Evolutionary conservation across 2,329 filamentous ascomycete genomes (phyloP).

Genomic region (Talaromyces sp.): DNA sequence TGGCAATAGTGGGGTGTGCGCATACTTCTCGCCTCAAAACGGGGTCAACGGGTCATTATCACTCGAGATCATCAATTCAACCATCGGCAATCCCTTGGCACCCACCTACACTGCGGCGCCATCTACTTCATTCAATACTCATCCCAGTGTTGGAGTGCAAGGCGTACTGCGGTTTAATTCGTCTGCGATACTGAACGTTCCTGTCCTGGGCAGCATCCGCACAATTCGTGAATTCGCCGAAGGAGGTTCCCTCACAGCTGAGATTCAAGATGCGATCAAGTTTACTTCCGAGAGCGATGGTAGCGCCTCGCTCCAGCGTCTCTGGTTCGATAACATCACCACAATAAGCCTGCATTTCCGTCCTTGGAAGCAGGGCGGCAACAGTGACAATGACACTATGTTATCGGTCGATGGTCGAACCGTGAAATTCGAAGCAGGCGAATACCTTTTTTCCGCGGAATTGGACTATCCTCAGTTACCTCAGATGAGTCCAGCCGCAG

Average conservation of each 20-base stretch:
- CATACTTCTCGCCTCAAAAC: slow-evolving; percentile 60
- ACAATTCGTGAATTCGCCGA: slow-evolving; percentile 66
- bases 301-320: slow-evolving; percentile 53
- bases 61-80: slow-evolving; percentile 57
- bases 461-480: slow-evolving; percentile 65
- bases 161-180: slow-evolving; percentile 60
- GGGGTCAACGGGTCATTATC: slow-evolving; percentile 57
- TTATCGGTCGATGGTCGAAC: slow-evolving; percentile 36
- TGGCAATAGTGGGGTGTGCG: slow-evolving; percentile 63
- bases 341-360: slow-evolving; percentile 57
- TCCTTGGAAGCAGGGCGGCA: slow-evolving; percentile 29
- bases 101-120: slow-evolving; percentile 52
- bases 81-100: slow-evolving; percentile 44
- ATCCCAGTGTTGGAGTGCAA: slow-evolving; percentile 56
- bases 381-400: too few species aligned
- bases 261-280: slow-evolving; percentile 59
- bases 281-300: slow-evolving; percentile 47
- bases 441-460: slow-evolving; percentile 61
- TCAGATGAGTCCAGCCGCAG: slow-evolving; percentile 54
- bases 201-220: slow-evolving; percentile 64
- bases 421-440: slow-evolving; percentile 55
- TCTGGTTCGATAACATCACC: slow-evolving; percentile 66
- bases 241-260: slow-evolving; percentile 55
- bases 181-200: slow-evolving; percentile 57
- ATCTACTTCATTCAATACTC: slow-evolving; percentile 19